Percentiles rank a stretch among this genome's conserved stretches.
These are phyloP conservation scores for Meripilus lineatus DNA, from an alignment of 1,284 basidiomycete species.

Conservation along the genomic window DNA sequence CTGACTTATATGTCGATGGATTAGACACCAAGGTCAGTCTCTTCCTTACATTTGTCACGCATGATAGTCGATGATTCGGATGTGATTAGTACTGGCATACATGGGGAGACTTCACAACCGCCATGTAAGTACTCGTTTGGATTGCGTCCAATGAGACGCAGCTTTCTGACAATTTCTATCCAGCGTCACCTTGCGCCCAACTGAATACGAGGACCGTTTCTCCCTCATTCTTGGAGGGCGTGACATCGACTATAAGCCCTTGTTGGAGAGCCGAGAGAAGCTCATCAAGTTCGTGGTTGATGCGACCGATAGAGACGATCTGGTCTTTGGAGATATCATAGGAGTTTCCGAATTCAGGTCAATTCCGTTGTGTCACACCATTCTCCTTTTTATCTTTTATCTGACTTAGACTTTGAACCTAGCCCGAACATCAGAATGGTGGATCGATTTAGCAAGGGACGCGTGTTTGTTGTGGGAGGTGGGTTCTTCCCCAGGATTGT, in stretches of 20 bases:
- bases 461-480: conserved; percentile 36
- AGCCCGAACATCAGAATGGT: conserved; percentile 36
- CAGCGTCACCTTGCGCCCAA: conserved; percentile 1
- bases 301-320: conserved; percentile 1
- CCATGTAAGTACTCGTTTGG: conserved; percentile 12
- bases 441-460: conserved; percentile 28
- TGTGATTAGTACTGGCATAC: conserved; percentile 31
- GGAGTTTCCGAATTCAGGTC: conserved; percentile 1
- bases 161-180: background rate
- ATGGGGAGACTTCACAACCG: conserved; percentile 19
- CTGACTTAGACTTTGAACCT: too few species aligned
- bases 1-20: conserved; percentile 24
- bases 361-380: background rate
- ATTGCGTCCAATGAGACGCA: too few species aligned
- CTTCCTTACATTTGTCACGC: background rate
- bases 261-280: background rate
- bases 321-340: background rate
- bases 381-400: background rate
- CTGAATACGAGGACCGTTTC: conserved; percentile 2
- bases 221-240: background rate
- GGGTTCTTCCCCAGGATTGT: background rate
- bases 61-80: background rate
- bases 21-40: conserved; percentile 4
- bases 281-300: background rate
- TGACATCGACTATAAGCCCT: background rate